Evolutionary conservation across 352 stramenopile genomes (phyloP), one percentile per base, ranked within the genome.

Genomic region (Globisporangium splendens): DNA sequence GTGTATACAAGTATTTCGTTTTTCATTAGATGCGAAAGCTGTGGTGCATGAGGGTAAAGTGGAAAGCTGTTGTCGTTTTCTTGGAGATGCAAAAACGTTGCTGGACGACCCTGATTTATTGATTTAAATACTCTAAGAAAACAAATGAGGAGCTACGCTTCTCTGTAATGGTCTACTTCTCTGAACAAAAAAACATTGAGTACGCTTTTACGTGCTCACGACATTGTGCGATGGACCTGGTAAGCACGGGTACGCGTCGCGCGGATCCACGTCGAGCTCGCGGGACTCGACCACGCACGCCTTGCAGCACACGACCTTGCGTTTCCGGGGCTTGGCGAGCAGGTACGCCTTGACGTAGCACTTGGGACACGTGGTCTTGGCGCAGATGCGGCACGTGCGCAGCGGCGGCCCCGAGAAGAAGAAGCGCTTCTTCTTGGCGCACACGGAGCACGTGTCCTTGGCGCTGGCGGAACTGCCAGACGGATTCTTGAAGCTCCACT

Each of bases 231-330:
- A 31, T 31, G 24, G 24, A 5, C 24, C 24, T 31, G 24, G 38
- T 3, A 43, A 3, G n/a, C 39, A 44, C 4, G 78, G 75, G 17
- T 69, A 79, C 17, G 65, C 69, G 7, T 76, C 63, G 10, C 67
- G 55, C 3, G 74, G 75, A 18, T 86, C 63, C 15, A 86, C 66
- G 2, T 5, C 39, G 0, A 85, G 43, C 13, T 64, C 44, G 18
- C 78, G 79, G 12, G 72, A 68, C 28, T 75, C 66, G 22, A 86
- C 53, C 13, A 84, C 61, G 53, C 76, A 89, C 7, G 59, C 70
- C 55, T 78, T 86, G 50, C 79, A 89, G 56, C 76, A 86, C 24
- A 63, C 33, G 3, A 87, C 59, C 6, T 53, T 15, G 7, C 84
- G 51, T 2, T 72, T 56, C 22, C 67, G 62, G 1, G 68, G 70